These are phyloP conservation scores for Coffea canephora DNA, from an alignment of 257 asterid species.

Conservation along the genomic window DNA sequence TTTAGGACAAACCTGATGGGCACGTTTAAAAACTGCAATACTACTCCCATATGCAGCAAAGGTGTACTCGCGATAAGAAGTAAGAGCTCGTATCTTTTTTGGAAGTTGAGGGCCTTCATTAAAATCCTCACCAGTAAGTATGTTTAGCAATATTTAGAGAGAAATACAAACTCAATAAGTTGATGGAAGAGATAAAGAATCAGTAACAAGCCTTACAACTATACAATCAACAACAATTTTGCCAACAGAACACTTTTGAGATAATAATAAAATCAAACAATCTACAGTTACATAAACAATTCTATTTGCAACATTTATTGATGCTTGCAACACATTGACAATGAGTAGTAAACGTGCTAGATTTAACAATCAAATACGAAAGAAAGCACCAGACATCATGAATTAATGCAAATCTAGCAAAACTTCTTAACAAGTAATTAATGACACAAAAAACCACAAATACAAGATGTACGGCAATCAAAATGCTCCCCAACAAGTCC, in stretches of 20 bases:
- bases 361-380: background rate
- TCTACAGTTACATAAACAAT: background rate
- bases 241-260: background rate
- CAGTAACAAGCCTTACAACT: background rate
- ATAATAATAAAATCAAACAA: too few species aligned
- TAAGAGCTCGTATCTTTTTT: slow-evolving; percentile 91
- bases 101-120: slow-evolving; percentile 83
- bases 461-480: background rate
- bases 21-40: slow-evolving; percentile 80
- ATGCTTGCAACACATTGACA: background rate
- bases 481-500: background rate
- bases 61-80: slow-evolving; percentile 78
- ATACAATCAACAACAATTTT: background rate
- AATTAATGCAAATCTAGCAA: background rate
- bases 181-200: background rate
- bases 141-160: background rate
- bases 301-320: background rate
- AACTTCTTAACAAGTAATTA: background rate
- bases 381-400: background rate
- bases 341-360: background rate
- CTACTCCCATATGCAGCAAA: slow-evolving; percentile 83
- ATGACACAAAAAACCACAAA: background rate
- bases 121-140: slow-evolving; percentile 5
- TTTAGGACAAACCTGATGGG: slow-evolving; percentile 58
- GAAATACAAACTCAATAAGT: background rate